These are phyloP conservation scores for Saccharomycopsis selenospora DNA, from an alignment of 805 yeast genomes.

Conservation along the genomic window DNA sequence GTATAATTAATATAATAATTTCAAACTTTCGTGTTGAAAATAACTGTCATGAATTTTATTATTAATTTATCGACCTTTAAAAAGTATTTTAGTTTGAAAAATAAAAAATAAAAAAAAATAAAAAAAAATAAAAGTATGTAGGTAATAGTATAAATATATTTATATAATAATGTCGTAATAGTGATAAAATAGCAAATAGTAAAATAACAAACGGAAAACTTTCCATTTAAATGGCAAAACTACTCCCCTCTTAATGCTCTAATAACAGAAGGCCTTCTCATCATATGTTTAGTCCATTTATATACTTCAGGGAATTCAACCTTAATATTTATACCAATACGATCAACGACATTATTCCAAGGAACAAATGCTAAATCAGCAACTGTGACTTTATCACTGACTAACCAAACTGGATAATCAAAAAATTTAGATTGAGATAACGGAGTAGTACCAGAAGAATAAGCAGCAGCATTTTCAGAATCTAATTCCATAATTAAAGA, in stretches of 20 bases:
- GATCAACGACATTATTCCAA: conserved; percentile 93
- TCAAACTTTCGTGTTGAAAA: too few species aligned
- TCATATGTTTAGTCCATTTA: conserved; percentile 93
- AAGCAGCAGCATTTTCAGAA: conserved; percentile 78
- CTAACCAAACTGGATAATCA: conserved; percentile 93
- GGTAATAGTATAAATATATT: too few species aligned
- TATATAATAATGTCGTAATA: too few species aligned
- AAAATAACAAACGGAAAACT: too few species aligned
- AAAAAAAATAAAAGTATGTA: too few species aligned
- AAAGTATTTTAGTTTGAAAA: too few species aligned
- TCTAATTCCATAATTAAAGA: conserved; percentile 85
- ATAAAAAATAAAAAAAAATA: too few species aligned
- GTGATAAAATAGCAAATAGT: too few species aligned
- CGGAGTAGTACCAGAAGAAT: conserved; percentile 83
- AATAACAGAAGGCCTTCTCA: conserved; percentile 88
- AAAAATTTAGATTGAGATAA: conserved; percentile 77
- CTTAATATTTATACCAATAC: conserved; percentile 83
- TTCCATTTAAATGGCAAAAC: too few species aligned
- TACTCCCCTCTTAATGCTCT: conserved; percentile 75
- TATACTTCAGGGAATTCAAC: conserved; percentile 91
- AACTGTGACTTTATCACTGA: conserved; percentile 73
- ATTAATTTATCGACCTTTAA: too few species aligned
- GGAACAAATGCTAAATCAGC: conserved; percentile 93
- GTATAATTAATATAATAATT: too few species aligned
- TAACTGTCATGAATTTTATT: too few species aligned